Evolutionary conservation across 768 basidiomycete genomes (phyloP).

Genomic region (Suillus clintonianus): DNA sequence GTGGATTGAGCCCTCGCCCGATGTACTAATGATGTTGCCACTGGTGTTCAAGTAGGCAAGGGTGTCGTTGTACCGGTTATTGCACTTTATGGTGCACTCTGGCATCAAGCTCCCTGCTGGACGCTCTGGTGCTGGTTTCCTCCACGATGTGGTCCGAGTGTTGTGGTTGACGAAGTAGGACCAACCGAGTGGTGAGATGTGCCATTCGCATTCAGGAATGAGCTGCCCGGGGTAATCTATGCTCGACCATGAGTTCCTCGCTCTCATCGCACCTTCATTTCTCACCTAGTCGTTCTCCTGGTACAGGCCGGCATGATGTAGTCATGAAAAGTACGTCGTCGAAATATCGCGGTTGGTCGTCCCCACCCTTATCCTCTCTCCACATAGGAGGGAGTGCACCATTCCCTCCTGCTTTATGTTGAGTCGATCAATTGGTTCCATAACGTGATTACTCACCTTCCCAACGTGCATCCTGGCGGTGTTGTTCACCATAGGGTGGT

Average conservation of each 20-base stretch:
- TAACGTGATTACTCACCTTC: not conserved
- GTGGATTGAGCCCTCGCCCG: not conserved
- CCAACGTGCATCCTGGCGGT: not conserved
- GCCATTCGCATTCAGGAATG: not conserved
- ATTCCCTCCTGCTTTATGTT: not conserved
- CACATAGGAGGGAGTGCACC: not conserved
- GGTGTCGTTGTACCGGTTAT: not conserved
- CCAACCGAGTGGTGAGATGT: not conserved
- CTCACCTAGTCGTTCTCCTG: not conserved
- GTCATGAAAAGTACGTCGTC: not conserved
- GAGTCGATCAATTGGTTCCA: not conserved
- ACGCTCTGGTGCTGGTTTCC: not conserved
- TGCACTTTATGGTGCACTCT: not conserved
- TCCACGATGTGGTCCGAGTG: not conserved
- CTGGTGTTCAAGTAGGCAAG: not conserved
- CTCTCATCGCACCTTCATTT: not conserved
- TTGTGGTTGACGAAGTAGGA: not conserved
- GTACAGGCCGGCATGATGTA: not conserved
- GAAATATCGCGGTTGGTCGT: fast-evolving
- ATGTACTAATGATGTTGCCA: not conserved
- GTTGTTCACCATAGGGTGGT: not conserved
- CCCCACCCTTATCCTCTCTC: not conserved
- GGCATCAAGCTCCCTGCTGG: not conserved
- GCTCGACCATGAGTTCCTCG: not conserved
- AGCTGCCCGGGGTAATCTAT: not conserved